phyloP scores from a whole-genome alignment of 331 rosid genomes.

The Malus hybrid region DNA sequence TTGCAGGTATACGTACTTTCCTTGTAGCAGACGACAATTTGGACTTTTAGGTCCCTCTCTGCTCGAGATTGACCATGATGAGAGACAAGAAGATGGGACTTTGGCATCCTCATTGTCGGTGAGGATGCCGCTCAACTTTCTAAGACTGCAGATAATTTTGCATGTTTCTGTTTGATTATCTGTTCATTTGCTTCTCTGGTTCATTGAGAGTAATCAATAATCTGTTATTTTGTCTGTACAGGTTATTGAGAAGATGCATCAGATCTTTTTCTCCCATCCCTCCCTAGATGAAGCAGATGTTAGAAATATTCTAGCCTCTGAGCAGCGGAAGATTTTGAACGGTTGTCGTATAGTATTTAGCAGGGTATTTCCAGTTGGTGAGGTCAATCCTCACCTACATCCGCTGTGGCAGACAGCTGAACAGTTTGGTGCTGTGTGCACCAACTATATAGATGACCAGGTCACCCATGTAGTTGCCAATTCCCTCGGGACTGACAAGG shows the following conservation, averaged over 20 bases:
- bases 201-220: constrained; percentile 55
- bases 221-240: constrained; percentile 8
- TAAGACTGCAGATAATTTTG: too few relatives aligned
- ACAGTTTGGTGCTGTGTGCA: constrained; percentile 93
- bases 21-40: constrained; percentile 97
- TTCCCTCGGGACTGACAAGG: constrained; percentile 96
- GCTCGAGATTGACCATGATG: constrained; percentile 91
- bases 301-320: constrained; percentile 79
- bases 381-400: constrained; percentile 86
- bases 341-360: constrained; percentile 96
- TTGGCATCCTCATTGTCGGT: constrained; percentile 88
- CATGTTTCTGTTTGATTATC: not conserved
- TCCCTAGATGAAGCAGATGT: constrained; percentile 85
- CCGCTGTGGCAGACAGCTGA: constrained; percentile 97
- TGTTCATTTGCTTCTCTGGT: constrained; percentile 34
- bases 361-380: constrained; percentile 89
- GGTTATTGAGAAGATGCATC: constrained; percentile 92
- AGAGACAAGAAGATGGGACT: constrained; percentile 91
- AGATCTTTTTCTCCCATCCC: constrained; percentile 66
- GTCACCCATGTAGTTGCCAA: constrained; percentile 96
- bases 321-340: constrained; percentile 79
- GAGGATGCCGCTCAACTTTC: constrained; percentile 14
- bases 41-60: constrained; percentile 95
- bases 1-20: constrained; percentile 88
- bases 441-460: constrained; percentile 78